phyloP scores from a whole-genome alignment of 352 stramenopile genomes.

The Phytophthora foliorum region DNA sequence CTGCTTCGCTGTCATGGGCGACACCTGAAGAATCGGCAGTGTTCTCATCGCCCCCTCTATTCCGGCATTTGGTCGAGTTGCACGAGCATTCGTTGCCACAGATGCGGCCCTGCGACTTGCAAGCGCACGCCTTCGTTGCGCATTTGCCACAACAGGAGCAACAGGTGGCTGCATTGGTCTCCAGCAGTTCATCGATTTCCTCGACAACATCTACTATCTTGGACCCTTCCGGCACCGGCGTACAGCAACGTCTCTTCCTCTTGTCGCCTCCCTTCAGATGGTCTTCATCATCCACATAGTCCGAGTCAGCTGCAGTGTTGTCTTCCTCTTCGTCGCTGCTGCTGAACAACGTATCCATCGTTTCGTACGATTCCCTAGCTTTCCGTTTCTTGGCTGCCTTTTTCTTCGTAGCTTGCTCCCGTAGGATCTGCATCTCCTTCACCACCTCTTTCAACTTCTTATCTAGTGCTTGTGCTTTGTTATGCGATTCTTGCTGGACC shows the following conservation, averaged over 20 bases:
- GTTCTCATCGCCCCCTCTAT: slow-evolving; percentile 20
- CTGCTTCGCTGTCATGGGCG: neutral
- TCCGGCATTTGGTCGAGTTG: slow-evolving; percentile 66
- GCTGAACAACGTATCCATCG: slow-evolving; percentile 56
- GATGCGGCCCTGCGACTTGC: slow-evolving; percentile 50
- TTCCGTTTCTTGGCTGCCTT: slow-evolving; percentile 53
- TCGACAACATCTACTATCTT: slow-evolving; percentile 46
- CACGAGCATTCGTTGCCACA: slow-evolving; percentile 68
- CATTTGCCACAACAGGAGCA: slow-evolving; percentile 83
- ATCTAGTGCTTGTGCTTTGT: slow-evolving; percentile 1
- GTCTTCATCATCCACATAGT: slow-evolving; percentile 72
- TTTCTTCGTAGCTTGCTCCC: slow-evolving; percentile 41
- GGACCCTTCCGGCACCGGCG: neutral
- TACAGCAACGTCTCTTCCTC: slow-evolving; percentile 2
- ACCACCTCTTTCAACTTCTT: slow-evolving; percentile 32
- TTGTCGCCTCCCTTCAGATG: slow-evolving; percentile 6
- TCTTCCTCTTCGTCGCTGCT: slow-evolving; percentile 70
- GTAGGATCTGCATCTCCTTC: slow-evolving; percentile 34
- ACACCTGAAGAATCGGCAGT: neutral
- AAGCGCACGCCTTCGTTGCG: slow-evolving; percentile 74
- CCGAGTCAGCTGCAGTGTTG: slow-evolving; percentile 62
- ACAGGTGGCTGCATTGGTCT: slow-evolving; percentile 45
- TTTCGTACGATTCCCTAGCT: slow-evolving; percentile 47
- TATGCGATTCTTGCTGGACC: slow-evolving; percentile 36
- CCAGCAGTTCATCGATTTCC: slow-evolving; percentile 68